These are phyloP conservation scores for Amanita phalloides DNA, from an alignment of 768 basidiomycete species.

Conservation along the genomic window DNA sequence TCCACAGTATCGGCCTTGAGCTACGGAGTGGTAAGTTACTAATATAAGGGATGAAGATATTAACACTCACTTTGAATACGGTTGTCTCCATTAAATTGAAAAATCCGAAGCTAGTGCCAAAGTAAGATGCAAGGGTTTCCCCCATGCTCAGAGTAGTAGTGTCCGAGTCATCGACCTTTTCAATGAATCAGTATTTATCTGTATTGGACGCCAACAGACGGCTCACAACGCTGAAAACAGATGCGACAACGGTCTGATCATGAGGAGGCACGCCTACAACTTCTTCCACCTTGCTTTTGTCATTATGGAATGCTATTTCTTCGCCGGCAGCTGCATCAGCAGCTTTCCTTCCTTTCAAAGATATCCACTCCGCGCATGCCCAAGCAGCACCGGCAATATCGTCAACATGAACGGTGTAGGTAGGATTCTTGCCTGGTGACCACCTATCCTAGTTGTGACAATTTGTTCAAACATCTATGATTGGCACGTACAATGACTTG, in stretches of 20 bases:
- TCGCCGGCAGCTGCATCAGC: conserved; percentile 62
- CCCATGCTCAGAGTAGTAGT: conserved; percentile 60
- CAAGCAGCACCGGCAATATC: conserved; percentile 73
- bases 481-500: conserved; percentile 59
- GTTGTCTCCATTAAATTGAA: conserved; percentile 61
- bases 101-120: conserved; percentile 75
- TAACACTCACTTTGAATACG: conserved; percentile 46
- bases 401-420: conserved; percentile 66
- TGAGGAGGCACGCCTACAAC: conserved; percentile 52
- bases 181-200: not conserved
- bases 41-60: not conserved
- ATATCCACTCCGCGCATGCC: conserved; percentile 74
- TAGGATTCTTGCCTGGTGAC: conserved; percentile 68
- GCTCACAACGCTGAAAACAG: conserved; percentile 73
- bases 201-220: not conserved
- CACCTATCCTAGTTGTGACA: conserved; percentile 35
- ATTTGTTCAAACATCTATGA: not conserved
- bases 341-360: conserved; percentile 45
- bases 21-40: conserved; percentile 20
- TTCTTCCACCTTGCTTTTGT: conserved; percentile 55
- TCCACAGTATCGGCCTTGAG: conserved; percentile 65
- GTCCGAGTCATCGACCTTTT: conserved; percentile 66
- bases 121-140: conserved; percentile 54
- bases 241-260: conserved; percentile 50
- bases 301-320: conserved; percentile 53